Evolutionary conservation across 75 land plant species (phyloP), one percentile per base, ranked within the genome.

Genomic region (Pseudotsuga menziesii): DNA sequence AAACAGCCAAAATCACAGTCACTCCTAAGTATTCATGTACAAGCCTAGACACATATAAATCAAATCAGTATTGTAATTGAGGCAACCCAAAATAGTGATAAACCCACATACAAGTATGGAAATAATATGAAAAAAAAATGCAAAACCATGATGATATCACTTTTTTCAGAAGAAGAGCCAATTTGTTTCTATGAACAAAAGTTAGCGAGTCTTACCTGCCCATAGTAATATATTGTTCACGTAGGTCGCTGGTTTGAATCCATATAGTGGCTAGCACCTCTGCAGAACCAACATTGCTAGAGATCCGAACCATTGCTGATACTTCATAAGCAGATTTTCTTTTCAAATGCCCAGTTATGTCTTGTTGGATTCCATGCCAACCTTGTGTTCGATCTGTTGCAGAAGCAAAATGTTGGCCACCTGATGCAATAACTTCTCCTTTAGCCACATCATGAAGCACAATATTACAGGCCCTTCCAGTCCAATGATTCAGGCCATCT

Each of bases 331-430:
- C 87, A 76, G 85, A 82, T 80, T 90, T 92, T 57, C 86, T 54
- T 76, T 87, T 80, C 35, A 92, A 79, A 64, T 86, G 81, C n/a
- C 83, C 91, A 67, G 94, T 92, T 62, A 96, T 91, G 55, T 96
- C 97, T 80, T 96, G 99, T 88, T 96, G 89, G 78, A 96, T 89
- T 2, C 99, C 99, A 63, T 96, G 89, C 99, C 99, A 96, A 57
- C 56, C 83, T 73, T 94, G 88, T 48, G 85, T 87, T 3, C 95
- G 88, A 14, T 86, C 78, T n/a, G 86, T 83, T 76, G 93, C 88
- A 54, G 92, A 76, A 57, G 86, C 94, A 87, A 87, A 91, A 72
- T 56, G 78, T 52, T 88, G 88, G 58, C 91, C 93, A 39, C 80
- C 75, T 35, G 75, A 71, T 41, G 91, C 89, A 73, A 84, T 74